Conservation (phyloP, 495 filamentous ascomycete genomes). For the Neurospora sp. region DNA sequence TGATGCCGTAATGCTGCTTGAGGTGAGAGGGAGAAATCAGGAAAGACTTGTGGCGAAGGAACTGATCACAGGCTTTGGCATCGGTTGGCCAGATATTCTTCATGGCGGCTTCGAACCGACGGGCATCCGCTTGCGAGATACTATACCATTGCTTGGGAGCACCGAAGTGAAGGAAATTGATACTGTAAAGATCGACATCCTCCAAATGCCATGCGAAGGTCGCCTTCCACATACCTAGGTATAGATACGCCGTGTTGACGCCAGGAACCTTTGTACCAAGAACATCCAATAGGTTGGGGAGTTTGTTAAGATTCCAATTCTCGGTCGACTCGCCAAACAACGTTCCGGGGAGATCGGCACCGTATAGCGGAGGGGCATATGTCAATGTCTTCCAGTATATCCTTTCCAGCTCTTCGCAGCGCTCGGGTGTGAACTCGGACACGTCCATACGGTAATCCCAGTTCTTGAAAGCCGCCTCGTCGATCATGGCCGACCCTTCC, state of each 20-base stretch:
- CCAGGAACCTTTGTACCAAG: conserved; percentile 91
- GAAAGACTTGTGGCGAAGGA: conserved; percentile 95
- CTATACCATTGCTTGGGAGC: conserved; percentile 99
- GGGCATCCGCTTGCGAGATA: conserved; percentile 93
- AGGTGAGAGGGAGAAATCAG: conserved; percentile 88
- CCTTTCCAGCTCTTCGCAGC: conserved; percentile 87
- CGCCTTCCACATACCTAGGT: conserved; percentile 98
- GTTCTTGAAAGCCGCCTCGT: conserved; percentile 75
- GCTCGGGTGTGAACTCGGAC: conserved; percentile 77
- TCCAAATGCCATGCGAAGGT: conserved; percentile 99
- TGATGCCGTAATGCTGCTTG: conserved; percentile 80
- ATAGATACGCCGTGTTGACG: conserved; percentile 97
- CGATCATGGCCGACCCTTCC: conserved; percentile 61
- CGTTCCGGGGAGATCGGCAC: conserved; percentile 91
- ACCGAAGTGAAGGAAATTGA: conserved; percentile 98
- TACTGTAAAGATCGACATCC: conserved; percentile 97
- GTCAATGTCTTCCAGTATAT: conserved; percentile 95
- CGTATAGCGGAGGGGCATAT: conserved; percentile 89
- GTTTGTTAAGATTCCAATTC: conserved; percentile 87
- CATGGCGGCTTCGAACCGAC: conserved; percentile 91
- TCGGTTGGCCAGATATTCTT: conserved; percentile 90
- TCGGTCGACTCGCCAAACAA: conserved; percentile 85
- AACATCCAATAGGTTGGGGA: conserved; percentile 88
- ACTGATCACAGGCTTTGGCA: conserved; percentile 94
- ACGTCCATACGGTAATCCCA: conserved; percentile 84